phyloP scores from a whole-genome alignment of 2,329 filamentous ascomycete genomes.

The Penicillium hesseltinei region DNA sequence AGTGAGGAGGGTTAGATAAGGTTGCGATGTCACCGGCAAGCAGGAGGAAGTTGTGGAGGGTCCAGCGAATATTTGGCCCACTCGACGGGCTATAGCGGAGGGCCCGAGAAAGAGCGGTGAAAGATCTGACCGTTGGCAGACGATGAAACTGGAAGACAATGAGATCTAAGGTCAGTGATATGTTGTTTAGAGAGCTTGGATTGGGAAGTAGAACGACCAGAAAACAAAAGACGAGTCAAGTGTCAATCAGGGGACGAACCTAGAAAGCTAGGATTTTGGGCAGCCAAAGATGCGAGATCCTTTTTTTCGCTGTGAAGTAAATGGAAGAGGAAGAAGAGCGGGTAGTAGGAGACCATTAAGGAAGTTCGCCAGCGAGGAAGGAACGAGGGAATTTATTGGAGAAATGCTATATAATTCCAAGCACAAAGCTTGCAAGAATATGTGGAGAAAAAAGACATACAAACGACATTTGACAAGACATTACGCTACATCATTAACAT shows the following conservation, averaged over 20 bases:
- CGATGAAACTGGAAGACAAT: not conserved
- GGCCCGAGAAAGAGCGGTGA: not conserved
- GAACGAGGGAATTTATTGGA: not conserved
- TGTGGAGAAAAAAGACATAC: accelerated
- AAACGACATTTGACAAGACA: not conserved
- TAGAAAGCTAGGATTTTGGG: not conserved
- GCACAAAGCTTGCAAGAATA: not conserved
- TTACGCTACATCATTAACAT: too few relatives aligned
- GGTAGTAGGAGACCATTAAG: not conserved
- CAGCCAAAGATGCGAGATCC: not conserved
- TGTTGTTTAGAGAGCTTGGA: not conserved
- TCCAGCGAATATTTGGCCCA: too few relatives aligned
- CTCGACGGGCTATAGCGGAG: not conserved
- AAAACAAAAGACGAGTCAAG: not conserved
- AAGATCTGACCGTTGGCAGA: not conserved
- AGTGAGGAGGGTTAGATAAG: not conserved
- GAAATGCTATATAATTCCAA: not conserved
- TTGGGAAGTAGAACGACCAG: not conserved
- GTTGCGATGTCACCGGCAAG: not conserved
- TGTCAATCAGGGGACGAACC: not conserved
- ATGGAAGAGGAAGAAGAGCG: not conserved
- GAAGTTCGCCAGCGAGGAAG: not conserved
- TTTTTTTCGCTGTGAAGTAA: not conserved
- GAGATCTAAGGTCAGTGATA: not conserved
- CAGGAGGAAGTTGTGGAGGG: not conserved